Evolutionary conservation across 139 green algal species (phyloP).

Genomic region (Mesotaenium endlicherianum): DNA sequence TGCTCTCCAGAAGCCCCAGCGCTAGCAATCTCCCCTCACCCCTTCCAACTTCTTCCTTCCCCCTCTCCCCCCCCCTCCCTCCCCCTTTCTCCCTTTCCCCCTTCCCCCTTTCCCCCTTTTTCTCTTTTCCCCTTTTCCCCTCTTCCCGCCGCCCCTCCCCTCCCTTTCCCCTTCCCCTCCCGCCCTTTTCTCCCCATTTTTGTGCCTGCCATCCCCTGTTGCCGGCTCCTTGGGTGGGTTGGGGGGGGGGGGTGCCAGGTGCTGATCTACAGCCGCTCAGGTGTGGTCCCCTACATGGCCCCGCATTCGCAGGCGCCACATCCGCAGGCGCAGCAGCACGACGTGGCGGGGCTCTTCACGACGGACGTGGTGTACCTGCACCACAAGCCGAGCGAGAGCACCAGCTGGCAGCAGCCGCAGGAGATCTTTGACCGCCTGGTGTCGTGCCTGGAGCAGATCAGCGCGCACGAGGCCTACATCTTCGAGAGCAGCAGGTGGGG

Average conservation of each 20-base stretch:
- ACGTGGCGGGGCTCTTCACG: neutral
- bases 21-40: neutral
- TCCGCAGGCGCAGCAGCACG: neutral
- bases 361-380: slow-evolving; percentile 34
- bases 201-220: neutral
- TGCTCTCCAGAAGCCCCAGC: no score
- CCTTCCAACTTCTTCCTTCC: neutral
- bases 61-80: neutral
- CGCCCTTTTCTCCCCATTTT: neutral
- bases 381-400: slow-evolving; percentile 14
- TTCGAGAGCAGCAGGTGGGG: slow-evolving; percentile 32
- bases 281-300: slow-evolving; percentile 6
- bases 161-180: neutral
- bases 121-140: neutral
- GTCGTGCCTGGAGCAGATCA: slow-evolving; percentile 12
- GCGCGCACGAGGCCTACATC: slow-evolving; percentile 23
- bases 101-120: slow-evolving; percentile 5
- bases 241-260: no score
- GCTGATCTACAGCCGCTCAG: slow-evolving; percentile 27
- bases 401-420: slow-evolving; percentile 14
- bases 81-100: neutral
- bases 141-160: neutral
- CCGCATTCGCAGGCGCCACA: no score
- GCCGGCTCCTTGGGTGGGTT: no score
- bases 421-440: slow-evolving; percentile 31